A percentile compares a stretch with the other conserved stretches of the same genome.
Conservation (phyloP, 176 grass and related monocot species). For the Triticum monococcum region DNA sequence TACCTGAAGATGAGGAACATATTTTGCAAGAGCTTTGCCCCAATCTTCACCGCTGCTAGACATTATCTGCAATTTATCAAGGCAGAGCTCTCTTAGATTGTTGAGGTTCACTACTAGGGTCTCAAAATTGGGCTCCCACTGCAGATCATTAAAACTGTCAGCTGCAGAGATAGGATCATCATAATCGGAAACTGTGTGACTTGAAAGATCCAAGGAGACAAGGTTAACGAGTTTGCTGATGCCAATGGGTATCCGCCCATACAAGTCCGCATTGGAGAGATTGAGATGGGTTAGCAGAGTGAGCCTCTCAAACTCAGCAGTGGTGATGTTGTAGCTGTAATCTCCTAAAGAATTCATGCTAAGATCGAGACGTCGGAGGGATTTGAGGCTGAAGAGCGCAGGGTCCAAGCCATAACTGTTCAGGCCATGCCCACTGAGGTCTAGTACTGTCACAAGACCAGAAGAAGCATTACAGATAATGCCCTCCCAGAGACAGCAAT, state of each 20-base stretch:
- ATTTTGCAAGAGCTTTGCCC: background rate
- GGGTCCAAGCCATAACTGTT: background rate
- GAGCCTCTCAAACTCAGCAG: background rate
- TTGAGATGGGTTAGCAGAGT: background rate
- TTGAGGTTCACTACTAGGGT: background rate
- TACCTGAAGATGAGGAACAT: slow-evolving; percentile 28
- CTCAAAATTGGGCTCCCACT: background rate
- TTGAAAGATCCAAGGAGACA: background rate
- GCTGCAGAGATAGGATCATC: accelerated
- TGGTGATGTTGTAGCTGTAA: background rate
- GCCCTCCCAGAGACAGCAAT: background rate
- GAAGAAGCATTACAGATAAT: background rate
- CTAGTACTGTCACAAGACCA: background rate
- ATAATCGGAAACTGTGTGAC: accelerated
- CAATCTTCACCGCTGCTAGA: background rate
- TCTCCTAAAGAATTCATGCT: background rate
- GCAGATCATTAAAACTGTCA: accelerated
- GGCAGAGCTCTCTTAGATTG: slow-evolving; percentile 2
- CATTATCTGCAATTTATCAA: background rate
- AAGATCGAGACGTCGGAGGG: background rate
- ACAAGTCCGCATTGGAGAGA: background rate
- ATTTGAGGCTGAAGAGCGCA: background rate
- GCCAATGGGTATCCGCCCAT: background rate
- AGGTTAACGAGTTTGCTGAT: background rate
- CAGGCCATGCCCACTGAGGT: background rate